phyloP scores from a whole-genome alignment of 1,139 yeast genomes.

The Taphrina sp. region DNA sequence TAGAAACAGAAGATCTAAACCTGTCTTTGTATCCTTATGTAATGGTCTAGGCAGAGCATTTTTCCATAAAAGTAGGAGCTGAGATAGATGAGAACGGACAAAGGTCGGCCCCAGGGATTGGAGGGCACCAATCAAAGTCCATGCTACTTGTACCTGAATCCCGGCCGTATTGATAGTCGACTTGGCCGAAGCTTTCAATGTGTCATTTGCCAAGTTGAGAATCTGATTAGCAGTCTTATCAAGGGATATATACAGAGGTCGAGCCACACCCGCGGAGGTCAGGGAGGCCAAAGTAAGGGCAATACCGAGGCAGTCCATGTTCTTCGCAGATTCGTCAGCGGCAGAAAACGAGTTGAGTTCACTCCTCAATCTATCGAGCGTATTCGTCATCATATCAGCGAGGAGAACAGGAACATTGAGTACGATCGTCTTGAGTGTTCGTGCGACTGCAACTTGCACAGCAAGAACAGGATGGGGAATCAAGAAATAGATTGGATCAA shows the following conservation, averaged over 20 bases:
- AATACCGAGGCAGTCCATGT: slow-evolving; percentile 41
- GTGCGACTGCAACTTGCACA: slow-evolving; percentile 38
- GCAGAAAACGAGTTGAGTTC: slow-evolving; percentile 40
- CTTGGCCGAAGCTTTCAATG: slow-evolving; percentile 20
- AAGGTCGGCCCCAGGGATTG: slow-evolving; percentile 68
- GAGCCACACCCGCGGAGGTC: slow-evolving; percentile 42
- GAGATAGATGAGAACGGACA: slow-evolving; percentile 69
- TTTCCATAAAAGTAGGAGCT: slow-evolving; percentile 76
- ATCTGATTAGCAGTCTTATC: slow-evolving; percentile 43
- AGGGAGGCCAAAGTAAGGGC: slow-evolving; percentile 41
- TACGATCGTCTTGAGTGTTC: slow-evolving; percentile 34
- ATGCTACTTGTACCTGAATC: slow-evolving; percentile 44
- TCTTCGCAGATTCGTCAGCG: slow-evolving; percentile 36
- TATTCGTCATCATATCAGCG: slow-evolving; percentile 40
- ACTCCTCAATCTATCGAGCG: slow-evolving; percentile 40
- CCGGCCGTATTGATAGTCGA: slow-evolving; percentile 20
- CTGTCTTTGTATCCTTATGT: slow-evolving; percentile 42
- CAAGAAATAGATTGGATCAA: slow-evolving; percentile 35
- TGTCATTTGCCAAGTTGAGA: slow-evolving; percentile 42
- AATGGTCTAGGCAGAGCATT: slow-evolving; percentile 58
- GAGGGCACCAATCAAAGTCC: slow-evolving; percentile 76
- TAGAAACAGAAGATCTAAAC: slow-evolving; percentile 43
- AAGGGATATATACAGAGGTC: slow-evolving; percentile 44
- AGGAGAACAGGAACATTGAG: slow-evolving; percentile 41
- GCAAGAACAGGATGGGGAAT: slow-evolving; percentile 39